A percentile compares a stretch with the other conserved stretches of the same genome.
These are phyloP conservation scores for Zymoseptoria pseudotritici DNA, from an alignment of 2,329 filamentous ascomycete genomes.

Conservation along the genomic window DNA sequence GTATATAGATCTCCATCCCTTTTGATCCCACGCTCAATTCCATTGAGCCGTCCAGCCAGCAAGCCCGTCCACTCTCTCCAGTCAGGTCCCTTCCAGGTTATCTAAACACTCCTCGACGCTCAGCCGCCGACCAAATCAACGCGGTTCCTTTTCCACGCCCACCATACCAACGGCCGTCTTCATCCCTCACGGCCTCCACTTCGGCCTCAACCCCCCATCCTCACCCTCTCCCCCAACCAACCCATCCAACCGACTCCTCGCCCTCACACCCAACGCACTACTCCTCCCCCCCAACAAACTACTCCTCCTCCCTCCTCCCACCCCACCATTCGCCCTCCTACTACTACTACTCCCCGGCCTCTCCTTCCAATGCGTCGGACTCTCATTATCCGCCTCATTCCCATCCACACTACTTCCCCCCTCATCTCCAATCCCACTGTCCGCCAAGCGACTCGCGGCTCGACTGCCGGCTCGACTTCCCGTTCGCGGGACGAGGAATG, in stretches of 20 bases:
- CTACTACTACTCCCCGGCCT: not conserved
- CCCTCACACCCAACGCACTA: constrained; percentile 13
- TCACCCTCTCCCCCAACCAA: not conserved
- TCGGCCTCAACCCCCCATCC: constrained; percentile 10
- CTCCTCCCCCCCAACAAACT: constrained; percentile 12
- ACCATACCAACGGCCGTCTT: too few relatives aligned
- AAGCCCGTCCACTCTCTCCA: too few relatives aligned
- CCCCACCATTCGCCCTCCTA: constrained; percentile 13
- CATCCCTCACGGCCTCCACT: constrained; percentile 18
- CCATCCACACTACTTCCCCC: constrained; percentile 9
- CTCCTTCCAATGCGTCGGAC: constrained; percentile 4
- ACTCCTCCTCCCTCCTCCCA: constrained; percentile 2
- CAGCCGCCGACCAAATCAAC: too few relatives aligned
- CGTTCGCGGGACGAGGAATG: not conserved
- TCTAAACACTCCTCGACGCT: too few relatives aligned
- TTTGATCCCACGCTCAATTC: too few relatives aligned
- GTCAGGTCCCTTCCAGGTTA: too few relatives aligned
- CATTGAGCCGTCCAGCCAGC: too few relatives aligned
- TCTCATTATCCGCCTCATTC: constrained; percentile 26
- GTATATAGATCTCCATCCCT: too few relatives aligned
- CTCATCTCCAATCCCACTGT: not conserved
- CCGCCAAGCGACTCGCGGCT: not conserved
- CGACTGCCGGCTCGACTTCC: not conserved
- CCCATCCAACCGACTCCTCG: constrained; percentile 14
- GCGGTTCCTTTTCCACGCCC: too few relatives aligned